These are phyloP conservation scores for Cymbopogon citratus DNA, from an alignment of 176 grass and related monocot species.

Conservation along the genomic window DNA sequence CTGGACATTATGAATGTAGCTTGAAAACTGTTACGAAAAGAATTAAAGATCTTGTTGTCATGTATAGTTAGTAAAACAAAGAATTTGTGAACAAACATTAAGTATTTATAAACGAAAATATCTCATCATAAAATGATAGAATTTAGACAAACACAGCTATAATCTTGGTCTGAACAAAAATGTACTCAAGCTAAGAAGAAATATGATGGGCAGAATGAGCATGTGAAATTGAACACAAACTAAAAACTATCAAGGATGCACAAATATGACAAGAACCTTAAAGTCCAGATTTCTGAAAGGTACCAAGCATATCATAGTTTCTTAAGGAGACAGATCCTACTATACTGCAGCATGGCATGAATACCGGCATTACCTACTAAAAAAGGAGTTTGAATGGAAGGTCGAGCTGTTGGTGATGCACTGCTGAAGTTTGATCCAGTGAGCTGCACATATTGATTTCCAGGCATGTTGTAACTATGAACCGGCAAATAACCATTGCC, in stretches of 20 bases:
- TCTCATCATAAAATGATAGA: background rate
- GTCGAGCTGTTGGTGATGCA: constrained; percentile 40
- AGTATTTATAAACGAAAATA: background rate
- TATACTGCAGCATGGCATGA: background rate
- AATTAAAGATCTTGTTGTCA: background rate
- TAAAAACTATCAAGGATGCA: background rate
- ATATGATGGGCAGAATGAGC: background rate
- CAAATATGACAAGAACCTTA: background rate
- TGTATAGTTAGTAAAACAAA: background rate
- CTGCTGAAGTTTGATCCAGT: constrained; percentile 59
- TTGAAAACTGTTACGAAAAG: background rate
- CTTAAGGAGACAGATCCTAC: background rate
- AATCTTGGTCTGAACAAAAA: background rate
- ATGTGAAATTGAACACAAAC: background rate
- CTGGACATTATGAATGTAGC: background rate
- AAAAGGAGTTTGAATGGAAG: constrained; percentile 75
- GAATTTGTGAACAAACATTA: background rate
- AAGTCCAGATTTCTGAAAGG: background rate
- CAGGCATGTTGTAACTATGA: constrained; percentile 64
- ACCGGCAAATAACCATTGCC: constrained; percentile 46
- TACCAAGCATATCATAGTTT: background rate
- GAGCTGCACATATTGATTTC: constrained; percentile 67
- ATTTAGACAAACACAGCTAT: background rate
- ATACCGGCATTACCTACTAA: constrained; percentile 51
- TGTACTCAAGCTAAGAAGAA: background rate